phyloP scores from a whole-genome alignment of 1,139 yeast species.

The Arxiozyma bovina region DNA sequence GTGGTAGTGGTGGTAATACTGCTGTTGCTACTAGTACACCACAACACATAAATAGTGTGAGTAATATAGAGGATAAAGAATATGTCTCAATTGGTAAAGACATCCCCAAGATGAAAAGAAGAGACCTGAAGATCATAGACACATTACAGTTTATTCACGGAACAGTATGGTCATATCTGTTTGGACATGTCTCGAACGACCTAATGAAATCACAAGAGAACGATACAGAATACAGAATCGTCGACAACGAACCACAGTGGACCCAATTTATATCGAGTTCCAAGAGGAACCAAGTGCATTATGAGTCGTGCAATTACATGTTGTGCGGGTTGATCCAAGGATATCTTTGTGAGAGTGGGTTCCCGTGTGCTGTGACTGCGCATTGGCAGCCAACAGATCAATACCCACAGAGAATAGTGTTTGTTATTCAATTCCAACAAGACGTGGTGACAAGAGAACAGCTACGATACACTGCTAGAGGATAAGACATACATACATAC shows the following conservation, averaged over 20 bases:
- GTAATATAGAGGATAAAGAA: background rate
- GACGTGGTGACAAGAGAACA: constrained; percentile 49
- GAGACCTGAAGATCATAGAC: constrained; percentile 70
- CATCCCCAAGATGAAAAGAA: constrained; percentile 25
- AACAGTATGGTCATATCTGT: constrained; percentile 70
- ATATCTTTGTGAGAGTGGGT: constrained; percentile 68
- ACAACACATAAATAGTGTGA: background rate
- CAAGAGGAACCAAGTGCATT: background rate
- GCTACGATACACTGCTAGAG: constrained; percentile 13
- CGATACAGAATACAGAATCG: constrained; percentile 75
- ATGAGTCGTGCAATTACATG: constrained; percentile 35
- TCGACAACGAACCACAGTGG: constrained; percentile 71
- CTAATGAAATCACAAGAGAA: constrained; percentile 80
- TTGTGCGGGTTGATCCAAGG: constrained; percentile 92
- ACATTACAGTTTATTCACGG: constrained; percentile 78
- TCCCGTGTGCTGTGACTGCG: constrained; percentile 76
- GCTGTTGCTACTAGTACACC: background rate
- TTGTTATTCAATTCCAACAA: constrained; percentile 65
- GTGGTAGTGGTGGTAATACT: background rate
- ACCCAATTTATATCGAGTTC: constrained; percentile 48
- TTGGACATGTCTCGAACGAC: constrained; percentile 79
- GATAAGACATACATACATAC: too few relatives aligned
- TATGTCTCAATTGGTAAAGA: constrained; percentile 18
- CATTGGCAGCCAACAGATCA: constrained; percentile 68
- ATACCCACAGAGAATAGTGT: constrained; percentile 67